These are phyloP conservation scores for Paspalum notatum DNA, from an alignment of 176 grass and related monocot genomes.

Conservation along the genomic window DNA sequence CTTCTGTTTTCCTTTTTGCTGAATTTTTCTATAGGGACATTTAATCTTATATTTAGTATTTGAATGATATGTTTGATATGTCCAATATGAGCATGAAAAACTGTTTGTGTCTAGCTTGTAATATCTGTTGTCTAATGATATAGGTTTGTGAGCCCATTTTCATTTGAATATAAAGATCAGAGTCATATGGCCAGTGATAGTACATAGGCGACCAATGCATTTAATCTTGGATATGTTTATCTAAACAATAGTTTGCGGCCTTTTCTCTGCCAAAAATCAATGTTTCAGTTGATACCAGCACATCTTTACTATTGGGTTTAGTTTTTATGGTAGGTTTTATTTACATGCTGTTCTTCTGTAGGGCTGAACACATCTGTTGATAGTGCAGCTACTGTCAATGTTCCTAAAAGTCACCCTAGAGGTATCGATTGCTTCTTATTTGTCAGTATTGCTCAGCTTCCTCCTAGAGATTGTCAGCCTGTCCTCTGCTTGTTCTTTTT, in stretches of 20 bases:
- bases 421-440: conserved; percentile 42
- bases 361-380: conserved; percentile 24
- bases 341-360: conserved; percentile 39
- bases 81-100: not conserved
- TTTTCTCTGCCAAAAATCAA: not conserved
- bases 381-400: conserved; percentile 19
- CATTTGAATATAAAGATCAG: not conserved
- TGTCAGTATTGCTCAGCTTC: conserved; percentile 20
- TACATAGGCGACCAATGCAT: not conserved
- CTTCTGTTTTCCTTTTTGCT: not conserved
- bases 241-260: not conserved
- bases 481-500: conserved; percentile 22
- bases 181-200: conserved; percentile 9
- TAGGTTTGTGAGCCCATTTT: conserved; percentile 12
- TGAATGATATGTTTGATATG: conserved; percentile 6
- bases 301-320: not conserved
- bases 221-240: not conserved
- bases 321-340: conserved; percentile 18
- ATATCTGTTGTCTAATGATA: not conserved
- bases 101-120: conserved; percentile 20
- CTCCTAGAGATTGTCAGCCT: not conserved
- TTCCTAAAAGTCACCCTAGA: conserved; percentile 39
- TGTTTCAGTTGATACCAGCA: conserved; percentile 11
- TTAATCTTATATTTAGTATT: conserved; percentile 11
- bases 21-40: conserved; percentile 21